A percentile compares a stretch with the other conserved stretches of the same genome.
Evolutionary conservation across 495 filamentous ascomycete genomes (phyloP).

Genomic region (Aspergillus leporis): DNA sequence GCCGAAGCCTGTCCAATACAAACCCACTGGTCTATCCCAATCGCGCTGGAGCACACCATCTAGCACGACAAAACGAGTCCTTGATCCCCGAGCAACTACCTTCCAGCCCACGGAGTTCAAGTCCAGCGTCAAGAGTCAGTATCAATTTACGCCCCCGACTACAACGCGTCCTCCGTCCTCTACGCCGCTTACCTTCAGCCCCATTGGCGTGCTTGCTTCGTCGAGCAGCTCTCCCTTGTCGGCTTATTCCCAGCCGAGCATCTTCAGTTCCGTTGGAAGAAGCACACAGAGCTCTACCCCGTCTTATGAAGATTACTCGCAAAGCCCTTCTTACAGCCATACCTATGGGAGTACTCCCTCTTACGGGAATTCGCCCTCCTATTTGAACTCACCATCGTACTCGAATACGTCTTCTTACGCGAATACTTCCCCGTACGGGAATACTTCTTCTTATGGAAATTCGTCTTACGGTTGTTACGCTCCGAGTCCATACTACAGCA

Average conservation of each 20-base stretch:
- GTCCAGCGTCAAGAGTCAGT: neutral
- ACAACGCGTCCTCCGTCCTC: neutral
- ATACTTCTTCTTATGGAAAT: neutral
- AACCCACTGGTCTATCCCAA: neutral
- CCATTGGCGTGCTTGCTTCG: neutral
- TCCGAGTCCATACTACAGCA: neutral
- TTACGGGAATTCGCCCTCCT: neutral
- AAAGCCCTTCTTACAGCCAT: neutral
- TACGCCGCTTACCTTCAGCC: neutral
- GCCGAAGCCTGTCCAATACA: neutral
- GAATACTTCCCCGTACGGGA: neutral
- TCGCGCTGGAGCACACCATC: neutral
- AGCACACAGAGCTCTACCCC: slow-evolving; percentile 3
- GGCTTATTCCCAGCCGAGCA: neutral
- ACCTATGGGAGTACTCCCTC: neutral
- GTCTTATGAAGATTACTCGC: neutral
- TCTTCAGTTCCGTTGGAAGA: neutral
- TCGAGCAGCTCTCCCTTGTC: slow-evolving; percentile 1
- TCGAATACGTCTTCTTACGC: neutral
- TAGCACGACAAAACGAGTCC: neutral
- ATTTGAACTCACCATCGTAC: neutral
- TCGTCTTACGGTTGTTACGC: neutral
- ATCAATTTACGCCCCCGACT: neutral
- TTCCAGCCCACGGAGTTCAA: slow-evolving; percentile 1
- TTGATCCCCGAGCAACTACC: neutral